These are phyloP conservation scores for Halteria grandinella DNA, from an alignment of 73 alveolate species.

Conservation along the genomic window DNA sequence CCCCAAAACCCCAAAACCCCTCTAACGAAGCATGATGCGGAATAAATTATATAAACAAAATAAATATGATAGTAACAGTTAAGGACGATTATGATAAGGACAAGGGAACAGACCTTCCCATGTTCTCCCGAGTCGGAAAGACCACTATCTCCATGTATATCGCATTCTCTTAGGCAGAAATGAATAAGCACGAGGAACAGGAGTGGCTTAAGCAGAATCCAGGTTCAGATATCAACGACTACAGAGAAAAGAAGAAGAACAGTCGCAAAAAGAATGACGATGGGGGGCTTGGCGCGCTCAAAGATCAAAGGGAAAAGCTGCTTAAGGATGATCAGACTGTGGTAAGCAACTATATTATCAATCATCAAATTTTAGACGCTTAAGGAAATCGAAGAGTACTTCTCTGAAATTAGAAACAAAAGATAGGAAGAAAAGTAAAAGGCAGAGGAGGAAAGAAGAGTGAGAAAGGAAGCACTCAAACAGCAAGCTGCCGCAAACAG, in stretches of 20 bases:
- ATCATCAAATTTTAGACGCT: not conserved
- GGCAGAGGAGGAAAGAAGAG: constrained; percentile 8
- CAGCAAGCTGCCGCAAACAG: not conserved
- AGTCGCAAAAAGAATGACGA: not conserved
- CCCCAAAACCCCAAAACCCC: too few species aligned
- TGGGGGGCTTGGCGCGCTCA: not conserved
- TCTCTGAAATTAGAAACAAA: constrained; percentile 1
- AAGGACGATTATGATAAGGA: constrained; percentile 28
- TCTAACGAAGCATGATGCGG: too few species aligned
- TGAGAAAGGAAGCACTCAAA: constrained; percentile 1
- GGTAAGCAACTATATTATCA: too few species aligned
- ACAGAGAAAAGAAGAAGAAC: not conserved
- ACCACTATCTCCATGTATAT: constrained; percentile 40
- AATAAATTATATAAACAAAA: too few species aligned
- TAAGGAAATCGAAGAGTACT: constrained; percentile 22
- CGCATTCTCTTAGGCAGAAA: constrained; percentile 33
- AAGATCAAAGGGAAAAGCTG: constrained; percentile 21
- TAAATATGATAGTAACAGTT: constrained; percentile 36
- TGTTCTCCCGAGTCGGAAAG: constrained; percentile 42
- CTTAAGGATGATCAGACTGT: constrained; percentile 17
- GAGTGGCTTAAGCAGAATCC: constrained; percentile 21
- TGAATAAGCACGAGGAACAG: constrained; percentile 17
- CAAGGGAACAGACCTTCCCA: constrained; percentile 36
- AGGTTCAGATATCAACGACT: constrained; percentile 11
- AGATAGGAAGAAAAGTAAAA: constrained; percentile 20